These are phyloP conservation scores for Anacardium occidentale DNA, from an alignment of 345 rosid species.

Conservation along the genomic window DNA sequence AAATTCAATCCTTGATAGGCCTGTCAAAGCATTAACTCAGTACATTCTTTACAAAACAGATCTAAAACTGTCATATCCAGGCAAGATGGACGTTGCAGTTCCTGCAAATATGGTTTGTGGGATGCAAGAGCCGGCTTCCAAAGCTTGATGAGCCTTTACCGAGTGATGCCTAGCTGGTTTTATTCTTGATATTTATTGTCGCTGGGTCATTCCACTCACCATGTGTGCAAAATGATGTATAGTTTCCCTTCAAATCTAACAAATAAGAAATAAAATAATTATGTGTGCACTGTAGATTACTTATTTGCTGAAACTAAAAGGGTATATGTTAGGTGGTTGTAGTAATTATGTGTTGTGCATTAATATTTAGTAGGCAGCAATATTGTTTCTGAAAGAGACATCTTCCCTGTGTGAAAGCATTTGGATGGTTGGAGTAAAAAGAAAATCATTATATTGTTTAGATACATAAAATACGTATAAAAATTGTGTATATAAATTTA, in stretches of 20 bases:
- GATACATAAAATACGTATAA: no score
- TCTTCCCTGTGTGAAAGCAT: background rate
- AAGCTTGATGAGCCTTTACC: constrained; percentile 18
- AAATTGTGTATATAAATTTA: no score
- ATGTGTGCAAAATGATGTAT: background rate
- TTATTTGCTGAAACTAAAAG: no score
- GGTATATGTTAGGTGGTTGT: no score
- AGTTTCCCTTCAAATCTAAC: background rate
- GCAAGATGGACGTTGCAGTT: constrained; percentile 84
- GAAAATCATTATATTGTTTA: no score
- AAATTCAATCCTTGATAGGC: background rate
- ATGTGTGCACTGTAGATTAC: no score
- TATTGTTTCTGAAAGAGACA: background rate
- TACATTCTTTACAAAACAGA: constrained; percentile 36
- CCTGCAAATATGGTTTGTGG: constrained; percentile 91
- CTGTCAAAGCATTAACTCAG: background rate
- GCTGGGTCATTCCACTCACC: background rate
- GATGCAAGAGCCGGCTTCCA: constrained; percentile 54
- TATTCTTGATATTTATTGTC: background rate
- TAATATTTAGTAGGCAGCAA: background rate
- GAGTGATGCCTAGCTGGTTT: background rate
- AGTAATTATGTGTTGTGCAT: background rate
- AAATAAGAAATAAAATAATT: background rate
- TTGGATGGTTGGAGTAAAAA: background rate
- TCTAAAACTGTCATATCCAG: constrained; percentile 79